These are phyloP conservation scores for Globisporangium splendens DNA, from an alignment of 352 stramenopile species.

Conservation along the genomic window DNA sequence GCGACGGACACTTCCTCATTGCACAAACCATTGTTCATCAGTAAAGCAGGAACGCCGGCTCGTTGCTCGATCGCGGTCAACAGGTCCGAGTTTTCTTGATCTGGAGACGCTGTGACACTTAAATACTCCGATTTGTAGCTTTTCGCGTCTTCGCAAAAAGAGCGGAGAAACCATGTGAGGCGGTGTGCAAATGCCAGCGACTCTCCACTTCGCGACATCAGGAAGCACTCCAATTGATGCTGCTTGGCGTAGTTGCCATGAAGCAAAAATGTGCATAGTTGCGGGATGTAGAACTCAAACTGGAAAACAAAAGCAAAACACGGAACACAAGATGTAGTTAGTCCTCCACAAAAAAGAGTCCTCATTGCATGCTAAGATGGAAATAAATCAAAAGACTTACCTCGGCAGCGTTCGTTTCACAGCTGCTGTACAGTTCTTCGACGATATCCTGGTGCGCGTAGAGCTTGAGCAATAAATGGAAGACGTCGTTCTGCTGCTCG, in stretches of 20 bases:
- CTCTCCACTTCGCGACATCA: conserved; percentile 77
- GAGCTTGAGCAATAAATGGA: conserved; percentile 72
- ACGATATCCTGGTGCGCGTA: conserved; percentile 83
- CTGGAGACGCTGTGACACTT: conserved; percentile 49
- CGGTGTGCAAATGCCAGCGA: conserved; percentile 85
- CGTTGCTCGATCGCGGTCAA: conserved; percentile 62
- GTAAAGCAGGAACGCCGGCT: conserved; percentile 58
- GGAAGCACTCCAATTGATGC: conserved; percentile 82
- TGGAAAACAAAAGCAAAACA: too few relatives aligned
- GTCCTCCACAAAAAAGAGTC: not conserved
- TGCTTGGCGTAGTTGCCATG: conserved; percentile 84
- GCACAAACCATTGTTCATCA: conserved; percentile 76
- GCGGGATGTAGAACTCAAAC: conserved; percentile 90
- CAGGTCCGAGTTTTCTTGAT: conserved; percentile 63
- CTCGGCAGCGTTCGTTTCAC: conserved; percentile 52
- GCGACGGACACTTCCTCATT: conserved; percentile 53
- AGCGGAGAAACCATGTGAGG: conserved; percentile 84
- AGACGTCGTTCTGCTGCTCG: conserved; percentile 39
- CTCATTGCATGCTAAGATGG: too few relatives aligned
- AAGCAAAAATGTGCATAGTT: conserved; percentile 83
- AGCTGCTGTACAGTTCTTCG: conserved; percentile 69
- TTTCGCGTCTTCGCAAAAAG: conserved; percentile 67
- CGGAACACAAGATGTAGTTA: too few relatives aligned
- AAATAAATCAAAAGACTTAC: conserved; percentile 9
- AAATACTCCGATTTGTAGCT: conserved; percentile 77